Base-by-base conservation (phyloP, 352 stramenopile species). In the Phytophthora rubi region DNA sequence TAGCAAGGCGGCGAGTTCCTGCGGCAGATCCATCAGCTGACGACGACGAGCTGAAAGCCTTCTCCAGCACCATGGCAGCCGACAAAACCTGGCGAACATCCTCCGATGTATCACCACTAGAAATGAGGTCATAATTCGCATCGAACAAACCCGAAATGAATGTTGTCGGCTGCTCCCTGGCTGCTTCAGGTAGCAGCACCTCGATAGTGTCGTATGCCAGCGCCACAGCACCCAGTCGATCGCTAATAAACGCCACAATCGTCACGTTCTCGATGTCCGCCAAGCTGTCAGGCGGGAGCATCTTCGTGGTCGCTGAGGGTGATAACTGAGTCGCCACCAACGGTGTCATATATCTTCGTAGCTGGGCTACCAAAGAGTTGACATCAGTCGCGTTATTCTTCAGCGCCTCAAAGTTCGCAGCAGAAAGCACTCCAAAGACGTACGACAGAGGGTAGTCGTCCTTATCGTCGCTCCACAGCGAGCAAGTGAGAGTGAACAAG, bases 381-480 rank as follows among this genome's bases (percentile, higher is more conserved):
- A 28, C 42, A 70, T 80, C 65, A 2, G 52, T 44, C 15, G 68
- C 15, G 10, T 52, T 58, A 7, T 55, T 45, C 26, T 56, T 44
- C 4, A 76, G 5, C 5, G 26, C 49, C 0, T 77, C 53, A 18
- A 90, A 89, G 5, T 47, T 28, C 1, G 56, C n/a, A 0, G 75
- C 75, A 4, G 79, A 42, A 10, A 92, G 39, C n/a, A 85, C 74
- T 1, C 81, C 79, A 51, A 92, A 94, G 8, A 77, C 64, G 58
- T 94, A 94, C 13, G 53, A 79, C 12, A 94, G 60, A 18, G 86
- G 85, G 28, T 91, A 66, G 45, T 93, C 83, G 2, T 78, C 70
- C 0, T 53, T 37, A 16, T 89, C 81, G 52, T 94, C 86, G 1
- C 79, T 90, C 86, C 86, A 94, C 26, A 88, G 54, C 4, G 64